These are phyloP conservation scores for Avena eriantha DNA, from an alignment of 176 grass and related monocot species.

Conservation along the genomic window DNA sequence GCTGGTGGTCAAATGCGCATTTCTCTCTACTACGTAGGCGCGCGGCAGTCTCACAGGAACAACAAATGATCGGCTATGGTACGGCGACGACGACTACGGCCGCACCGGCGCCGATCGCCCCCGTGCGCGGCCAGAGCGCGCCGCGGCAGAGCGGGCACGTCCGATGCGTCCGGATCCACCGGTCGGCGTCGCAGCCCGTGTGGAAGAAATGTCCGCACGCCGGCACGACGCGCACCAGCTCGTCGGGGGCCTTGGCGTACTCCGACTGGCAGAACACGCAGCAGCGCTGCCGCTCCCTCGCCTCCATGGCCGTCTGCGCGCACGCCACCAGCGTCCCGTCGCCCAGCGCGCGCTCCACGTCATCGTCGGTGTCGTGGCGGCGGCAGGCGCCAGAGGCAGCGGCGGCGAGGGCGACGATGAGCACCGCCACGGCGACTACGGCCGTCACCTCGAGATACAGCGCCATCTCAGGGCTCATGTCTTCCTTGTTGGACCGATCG, in stretches of 20 bases:
- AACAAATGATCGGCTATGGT: neutral
- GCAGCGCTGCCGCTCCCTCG: neutral
- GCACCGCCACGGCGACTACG: neutral
- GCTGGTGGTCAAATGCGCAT: neutral
- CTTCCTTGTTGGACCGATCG: neutral
- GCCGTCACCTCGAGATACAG: slow-evolving; percentile 17
- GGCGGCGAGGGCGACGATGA: slow-evolving; percentile 42
- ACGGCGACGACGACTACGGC: neutral
- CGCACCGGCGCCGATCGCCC: neutral
- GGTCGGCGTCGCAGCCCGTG: slow-evolving; percentile 35
- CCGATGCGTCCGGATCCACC: slow-evolving; percentile 41
- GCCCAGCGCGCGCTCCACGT: neutral
- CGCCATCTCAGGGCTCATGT: slow-evolving; percentile 7
- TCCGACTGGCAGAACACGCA: slow-evolving; percentile 29
- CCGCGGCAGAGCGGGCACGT: slow-evolving; percentile 44
- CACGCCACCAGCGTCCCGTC: neutral
- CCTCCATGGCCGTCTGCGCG: neutral
- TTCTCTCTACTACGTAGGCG: neutral
- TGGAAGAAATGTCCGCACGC: slow-evolving; percentile 62
- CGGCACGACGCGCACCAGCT: slow-evolving; percentile 37
- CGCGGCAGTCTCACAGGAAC: neutral
- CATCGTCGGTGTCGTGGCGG: neutral
- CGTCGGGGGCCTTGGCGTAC: neutral
- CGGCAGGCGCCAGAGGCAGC: neutral
- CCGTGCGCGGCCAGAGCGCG: neutral